These are phyloP conservation scores for Leccinum fibrillosum DNA, from an alignment of 768 basidiomycete species.

Conservation along the genomic window DNA sequence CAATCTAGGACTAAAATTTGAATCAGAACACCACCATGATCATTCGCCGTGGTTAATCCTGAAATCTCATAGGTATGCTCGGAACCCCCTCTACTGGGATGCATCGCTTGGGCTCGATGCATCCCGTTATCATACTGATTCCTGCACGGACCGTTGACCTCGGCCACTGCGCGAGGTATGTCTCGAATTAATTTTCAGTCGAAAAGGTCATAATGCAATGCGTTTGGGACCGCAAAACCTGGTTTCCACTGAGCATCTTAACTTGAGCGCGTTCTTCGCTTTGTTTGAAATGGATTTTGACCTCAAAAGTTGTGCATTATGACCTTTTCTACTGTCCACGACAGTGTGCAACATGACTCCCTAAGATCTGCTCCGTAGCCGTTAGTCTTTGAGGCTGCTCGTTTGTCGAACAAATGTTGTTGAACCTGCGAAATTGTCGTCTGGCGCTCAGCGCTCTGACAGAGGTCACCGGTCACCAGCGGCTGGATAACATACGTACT, in stretches of 20 bases:
- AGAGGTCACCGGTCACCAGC: not conserved
- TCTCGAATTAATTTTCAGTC: constrained; percentile 9
- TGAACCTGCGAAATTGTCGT: constrained; percentile 1
- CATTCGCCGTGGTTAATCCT: not conserved
- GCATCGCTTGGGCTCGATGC: not conserved
- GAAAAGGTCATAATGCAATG: constrained; percentile 26
- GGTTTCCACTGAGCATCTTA: constrained; percentile 9
- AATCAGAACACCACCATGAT: not conserved
- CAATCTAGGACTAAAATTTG: no score
- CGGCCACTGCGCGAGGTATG: not conserved
- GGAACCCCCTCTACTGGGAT: not conserved
- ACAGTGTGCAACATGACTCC: not conserved
- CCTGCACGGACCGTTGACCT: not conserved
- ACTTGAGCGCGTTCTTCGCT: constrained; percentile 1
- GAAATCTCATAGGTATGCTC: not conserved
- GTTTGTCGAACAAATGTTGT: not conserved
- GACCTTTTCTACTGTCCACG: constrained; percentile 23
- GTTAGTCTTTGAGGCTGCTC: not conserved
- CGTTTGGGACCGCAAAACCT: constrained; percentile 22
- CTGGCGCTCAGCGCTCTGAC: not conserved
- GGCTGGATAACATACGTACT: not conserved
- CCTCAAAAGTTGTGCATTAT: constrained; percentile 26
- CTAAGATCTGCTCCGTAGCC: constrained; percentile 5
- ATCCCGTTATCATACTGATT: not conserved
- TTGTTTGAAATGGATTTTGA: constrained; percentile 15